Evolutionary conservation across 805 yeast species (phyloP).

Genomic region (Torulaspora maleeae): DNA sequence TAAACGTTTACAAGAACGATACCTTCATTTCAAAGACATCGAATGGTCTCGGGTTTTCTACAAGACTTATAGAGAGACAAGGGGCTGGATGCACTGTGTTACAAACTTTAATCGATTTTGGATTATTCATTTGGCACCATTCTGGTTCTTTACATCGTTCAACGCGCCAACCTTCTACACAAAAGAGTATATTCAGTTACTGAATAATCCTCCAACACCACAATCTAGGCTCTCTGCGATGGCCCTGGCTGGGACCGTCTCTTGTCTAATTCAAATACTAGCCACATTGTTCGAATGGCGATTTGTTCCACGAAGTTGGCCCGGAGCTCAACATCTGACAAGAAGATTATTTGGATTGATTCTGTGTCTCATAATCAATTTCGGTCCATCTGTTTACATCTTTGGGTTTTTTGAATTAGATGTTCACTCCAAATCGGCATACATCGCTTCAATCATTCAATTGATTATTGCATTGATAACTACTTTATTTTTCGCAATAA

Average conservation of each 20-base stretch:
- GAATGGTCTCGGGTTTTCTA: slow-evolving; percentile 64
- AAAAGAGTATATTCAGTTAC: slow-evolving; percentile 45
- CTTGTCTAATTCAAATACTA: slow-evolving; percentile 50
- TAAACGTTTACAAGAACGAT: slow-evolving; percentile 53
- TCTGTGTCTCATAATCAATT: slow-evolving; percentile 41
- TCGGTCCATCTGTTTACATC: slow-evolving; percentile 52
- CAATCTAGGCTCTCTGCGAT: slow-evolving; percentile 54
- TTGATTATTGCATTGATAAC: slow-evolving; percentile 51
- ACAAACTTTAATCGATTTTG: slow-evolving; percentile 74
- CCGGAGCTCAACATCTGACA: slow-evolving; percentile 60
- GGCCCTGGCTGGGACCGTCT: slow-evolving; percentile 63
- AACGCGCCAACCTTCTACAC: slow-evolving; percentile 69
- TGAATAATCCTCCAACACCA: slow-evolving; percentile 56
- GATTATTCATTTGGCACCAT: slow-evolving; percentile 68
- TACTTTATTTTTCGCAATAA: slow-evolving; percentile 52
- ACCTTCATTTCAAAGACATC: slow-evolving; percentile 47
- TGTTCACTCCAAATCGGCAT: slow-evolving; percentile 31
- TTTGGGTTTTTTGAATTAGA: slow-evolving; percentile 36
- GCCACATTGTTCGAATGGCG: slow-evolving; percentile 54
- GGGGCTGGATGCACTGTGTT: slow-evolving; percentile 73
- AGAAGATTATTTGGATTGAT: slow-evolving; percentile 44
- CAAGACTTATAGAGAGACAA: slow-evolving; percentile 69
- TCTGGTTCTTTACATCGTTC: slow-evolving; percentile 71
- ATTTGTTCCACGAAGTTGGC: slow-evolving; percentile 68
- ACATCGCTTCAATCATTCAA: slow-evolving; percentile 50